Evolutionary conservation across 2,329 filamentous ascomycete species (phyloP).

Genomic region (Tolypocladium paradoxum): DNA sequence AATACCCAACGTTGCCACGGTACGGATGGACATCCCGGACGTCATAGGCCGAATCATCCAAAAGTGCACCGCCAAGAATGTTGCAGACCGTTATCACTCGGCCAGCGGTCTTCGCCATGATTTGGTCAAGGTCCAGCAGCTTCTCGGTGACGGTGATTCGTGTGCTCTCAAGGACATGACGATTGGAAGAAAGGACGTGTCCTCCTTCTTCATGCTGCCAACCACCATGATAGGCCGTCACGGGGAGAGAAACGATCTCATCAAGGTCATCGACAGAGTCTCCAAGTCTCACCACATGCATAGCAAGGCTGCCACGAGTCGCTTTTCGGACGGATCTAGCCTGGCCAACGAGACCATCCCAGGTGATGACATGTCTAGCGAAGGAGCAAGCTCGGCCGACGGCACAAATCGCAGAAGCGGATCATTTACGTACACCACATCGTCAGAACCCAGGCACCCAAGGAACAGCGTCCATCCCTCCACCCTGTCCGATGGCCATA

Average conservation of each 20-base stretch:
- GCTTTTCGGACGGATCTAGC: constrained; percentile 42
- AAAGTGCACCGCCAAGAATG: constrained; percentile 84
- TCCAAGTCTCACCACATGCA: constrained; percentile 50
- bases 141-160: constrained; percentile 65
- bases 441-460: constrained; percentile 28
- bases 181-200: constrained; percentile 76
- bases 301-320: constrained; percentile 29
- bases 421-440: constrained; percentile 35
- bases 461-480: constrained; percentile 31
- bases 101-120: constrained; percentile 79
- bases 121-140: constrained; percentile 59
- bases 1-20: constrained; percentile 64
- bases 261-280: constrained; percentile 67
- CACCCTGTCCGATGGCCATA: constrained; percentile 27
- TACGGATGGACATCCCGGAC: constrained; percentile 75
- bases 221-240: constrained; percentile 70
- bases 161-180: constrained; percentile 61
- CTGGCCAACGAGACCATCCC: constrained; percentile 40
- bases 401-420: constrained; percentile 37
- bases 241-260: constrained; percentile 57
- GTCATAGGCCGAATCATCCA: constrained; percentile 74
- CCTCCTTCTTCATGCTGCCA: constrained; percentile 84
- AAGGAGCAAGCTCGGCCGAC: constrained; percentile 47
- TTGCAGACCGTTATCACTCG: constrained; percentile 81
- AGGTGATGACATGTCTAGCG: constrained; percentile 44